phyloP scores from a whole-genome alignment of 768 basidiomycete species.

The Xanthoconium purpureum region DNA sequence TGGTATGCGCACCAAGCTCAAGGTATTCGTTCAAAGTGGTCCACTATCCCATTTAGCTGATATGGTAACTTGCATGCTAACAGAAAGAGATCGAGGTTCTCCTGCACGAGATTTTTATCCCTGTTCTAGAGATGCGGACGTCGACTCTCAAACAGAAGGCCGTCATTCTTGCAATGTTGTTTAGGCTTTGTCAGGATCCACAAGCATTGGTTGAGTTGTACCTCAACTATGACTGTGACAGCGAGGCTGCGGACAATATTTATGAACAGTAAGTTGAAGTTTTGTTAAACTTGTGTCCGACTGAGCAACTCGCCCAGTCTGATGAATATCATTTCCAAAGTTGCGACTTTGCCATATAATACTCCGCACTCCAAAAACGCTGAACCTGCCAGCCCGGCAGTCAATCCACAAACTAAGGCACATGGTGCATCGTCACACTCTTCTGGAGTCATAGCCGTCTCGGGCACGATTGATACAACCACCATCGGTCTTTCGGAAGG shows the following conservation, averaged over 20 bases:
- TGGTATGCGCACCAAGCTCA: constrained; percentile 92
- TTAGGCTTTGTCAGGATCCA: constrained; percentile 88
- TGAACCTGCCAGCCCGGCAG: constrained; percentile 61
- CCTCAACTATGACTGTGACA: constrained; percentile 98
- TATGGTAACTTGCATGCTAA: background rate
- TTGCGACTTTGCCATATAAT: constrained; percentile 60
- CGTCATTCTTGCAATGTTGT: constrained; percentile 84
- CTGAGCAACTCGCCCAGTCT: constrained; percentile 44
- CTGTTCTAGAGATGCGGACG: constrained; percentile 96
- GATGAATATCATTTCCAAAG: constrained; percentile 95
- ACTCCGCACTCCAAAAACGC: constrained; percentile 45
- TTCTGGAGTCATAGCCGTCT: constrained; percentile 60
- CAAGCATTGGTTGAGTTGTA: constrained; percentile 98
- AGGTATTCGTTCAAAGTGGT: constrained; percentile 47
- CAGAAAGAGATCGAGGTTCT: constrained; percentile 99
- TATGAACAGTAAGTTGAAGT: constrained; percentile 76
- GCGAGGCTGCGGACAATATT: constrained; percentile 91
- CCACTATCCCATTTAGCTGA: constrained; percentile 4
- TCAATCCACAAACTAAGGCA: constrained; percentile 43
- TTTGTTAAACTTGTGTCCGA: background rate
- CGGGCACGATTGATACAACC: constrained; percentile 67
- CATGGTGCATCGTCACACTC: constrained; percentile 48
- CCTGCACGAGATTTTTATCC: constrained; percentile 98
- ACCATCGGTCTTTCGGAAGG: constrained; percentile 71
- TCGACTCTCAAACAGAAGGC: constrained; percentile 95